Evolutionary conservation across 2,329 filamentous ascomycete genomes (phyloP).

Genomic region (Aureobasidium sp.): DNA sequence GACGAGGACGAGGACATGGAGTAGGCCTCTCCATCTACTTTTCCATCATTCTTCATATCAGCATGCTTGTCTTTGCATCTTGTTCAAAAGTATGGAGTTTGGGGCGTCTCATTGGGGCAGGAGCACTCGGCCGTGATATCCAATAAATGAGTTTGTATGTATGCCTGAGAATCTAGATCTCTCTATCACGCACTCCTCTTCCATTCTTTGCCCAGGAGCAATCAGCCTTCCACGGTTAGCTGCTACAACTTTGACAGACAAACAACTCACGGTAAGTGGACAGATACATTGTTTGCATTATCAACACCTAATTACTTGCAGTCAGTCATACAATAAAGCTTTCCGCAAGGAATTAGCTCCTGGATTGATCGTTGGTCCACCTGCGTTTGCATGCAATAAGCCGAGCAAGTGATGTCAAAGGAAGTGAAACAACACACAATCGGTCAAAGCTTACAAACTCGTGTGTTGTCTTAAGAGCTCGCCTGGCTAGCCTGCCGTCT

Average conservation of each 20-base stretch:
- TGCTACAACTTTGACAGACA: neutral
- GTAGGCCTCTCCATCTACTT: neutral
- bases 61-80: constrained; percentile 8
- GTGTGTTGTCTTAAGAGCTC: neutral
- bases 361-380: neutral
- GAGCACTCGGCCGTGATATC: constrained; percentile 3
- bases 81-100: constrained; percentile 7
- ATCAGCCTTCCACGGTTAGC: neutral
- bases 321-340: too few species aligned
- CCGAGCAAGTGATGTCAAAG: neutral
- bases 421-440: neutral
- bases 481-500: neutral
- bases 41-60: neutral
- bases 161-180: neutral
- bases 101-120: constrained; percentile 1
- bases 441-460: neutral
- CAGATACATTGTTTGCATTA: neutral
- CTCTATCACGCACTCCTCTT: neutral
- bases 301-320: too few species aligned
- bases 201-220: neutral
- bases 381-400: neutral
- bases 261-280: neutral
- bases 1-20: constrained; percentile 17
- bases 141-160: constrained; percentile 3
- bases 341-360: too few species aligned